Base-by-base conservation (phyloP, 2,329 filamentous ascomycete genomes). In the Apiospora arundinis region DNA sequence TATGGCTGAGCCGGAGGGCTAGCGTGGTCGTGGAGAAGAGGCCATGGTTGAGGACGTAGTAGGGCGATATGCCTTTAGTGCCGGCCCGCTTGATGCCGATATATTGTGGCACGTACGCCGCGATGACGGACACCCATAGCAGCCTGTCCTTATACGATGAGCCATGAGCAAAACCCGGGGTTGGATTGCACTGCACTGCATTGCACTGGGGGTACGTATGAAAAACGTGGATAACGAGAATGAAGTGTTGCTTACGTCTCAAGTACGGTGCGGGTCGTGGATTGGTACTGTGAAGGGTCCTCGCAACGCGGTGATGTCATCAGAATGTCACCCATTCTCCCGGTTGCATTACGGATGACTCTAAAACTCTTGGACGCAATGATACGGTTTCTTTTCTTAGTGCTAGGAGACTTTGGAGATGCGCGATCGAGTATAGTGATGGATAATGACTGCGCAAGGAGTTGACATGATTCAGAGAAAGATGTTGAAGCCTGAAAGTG, bases 1-100 rank as follows among this genome's bases (percentile, higher is more conserved):
- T 70, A 63, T 72, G 71, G 63, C 71, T 70, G 67, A 70, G 60
- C 45, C 71, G 69, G 45, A 72, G 69, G 28, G 69, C 71, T n/a
- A 72, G 60, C 5, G 71, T 72, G 23, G 71, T 72, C 25, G 71
- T 72, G 56, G 71, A 72, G 67, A 72, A 72, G 23, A 72, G 69
- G 60, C 45, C 46, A 45, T 72, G 71, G 32, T 72, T 70, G 67
- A 72, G 71, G 37, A 72, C 52, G 45, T 72, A 72, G 69, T 72
- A 72, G 14, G 71, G 69, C 40, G 71, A 72, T 60, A 72, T 71
- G n/a, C 69, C 71, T 40, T 67, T 71, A 48, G 71, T 72, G 37
- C 71, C 71, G 5, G 69, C 28, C 37, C 45, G 67, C 21, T 46
- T 65, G 45, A 72, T 71, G 56, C 37, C 56, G 18, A 60, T 14